Evolutionary conservation across 2,329 filamentous ascomycete species (phyloP), one percentile per base, ranked within the genome.

Genomic region (Fusarium odoratissimum): DNA sequence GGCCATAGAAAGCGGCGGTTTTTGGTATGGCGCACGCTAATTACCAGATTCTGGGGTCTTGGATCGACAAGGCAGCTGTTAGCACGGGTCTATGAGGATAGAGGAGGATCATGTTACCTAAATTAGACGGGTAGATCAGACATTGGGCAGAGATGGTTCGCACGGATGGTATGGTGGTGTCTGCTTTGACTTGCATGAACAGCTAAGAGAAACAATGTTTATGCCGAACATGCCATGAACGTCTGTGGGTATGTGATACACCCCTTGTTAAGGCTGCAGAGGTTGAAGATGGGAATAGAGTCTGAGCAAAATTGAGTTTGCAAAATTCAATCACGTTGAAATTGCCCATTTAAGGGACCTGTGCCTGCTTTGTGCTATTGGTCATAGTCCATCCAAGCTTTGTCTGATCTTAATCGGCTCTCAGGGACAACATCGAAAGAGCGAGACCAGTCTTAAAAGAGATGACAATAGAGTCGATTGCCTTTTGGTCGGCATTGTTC

Each of bases 151-250:
- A 68, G 38, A 33, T 68, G 33, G 37, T 30, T 56, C 56, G 38
- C 51, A 52, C 25, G 44, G 35, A 38, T 40, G 44, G 45, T 30
- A 52, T 58, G 58, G 33, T 41, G 33, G 41, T 64, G 49, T 48
- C 21, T 63, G 23, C 44, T 68, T n/a, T 23, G 57, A 41, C 65
- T 63, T 31, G 48, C 30, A 61, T 67, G 14, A 67, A 33, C 40
- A 67, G 44, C 52, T 41, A 52, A 59, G 45, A n/a, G 17, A 62
- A 55, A 38, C 55, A 40, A 30, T 62, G 46, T 62, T 52, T 37
- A 28, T 51, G 37, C 21, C 31, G 41, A 49, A 38, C 46, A n/a
- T 44, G 21, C 16, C 30, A 30, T 67, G 37, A 55, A 44, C 40
- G 48, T n/a, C 28, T 38, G 52, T 38, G 25, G 37, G 37, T n/a